Base-by-base conservation (phyloP, 768 basidiomycete genomes). In the Tremella mesenterica region DNA sequence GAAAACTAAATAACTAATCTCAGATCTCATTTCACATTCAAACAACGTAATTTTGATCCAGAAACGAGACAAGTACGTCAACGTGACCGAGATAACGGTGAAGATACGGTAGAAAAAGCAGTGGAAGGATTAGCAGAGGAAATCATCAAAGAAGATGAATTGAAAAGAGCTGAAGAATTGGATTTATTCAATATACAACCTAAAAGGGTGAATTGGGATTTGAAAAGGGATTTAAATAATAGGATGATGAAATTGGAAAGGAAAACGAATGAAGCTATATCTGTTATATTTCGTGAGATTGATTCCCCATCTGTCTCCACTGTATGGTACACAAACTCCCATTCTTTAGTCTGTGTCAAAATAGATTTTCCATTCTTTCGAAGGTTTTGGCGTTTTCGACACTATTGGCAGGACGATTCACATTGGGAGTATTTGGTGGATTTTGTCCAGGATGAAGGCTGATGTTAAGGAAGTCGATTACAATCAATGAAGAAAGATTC, bases 261-360 rank as follows among this genome's bases (percentile, higher is more conserved):
- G 62, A 85, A 83, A 74, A 95, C 90, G 1, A 87, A 92, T 57
- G 87, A 92, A 72, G 82, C 91, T 4, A 87, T 96, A 57, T 88
- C 92, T 65, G 86, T 84, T 2, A 79, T 96, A 20, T 96, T 96
- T 65, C 84, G 93, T 96, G 64, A 69, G 89, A 28, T 39, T 23
- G 6, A 3, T 21, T 10, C n/a, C 20, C 44, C 33, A 34, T 27
- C 28, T 14, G 8, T 20, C 41, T 43, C 18, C 26, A 10, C 18
- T 43, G 10, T 43, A n/a, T 36, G 33, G 12, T 36, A 12, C 33
- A 36, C 10, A 36, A 36, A 12, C 33, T 10, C 18, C 34, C 18
- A 12, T 36, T 36, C 34, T 36, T 36, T 36, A 12, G 12, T 36
- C 34, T 36, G 9, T 43, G 8, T 20, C 41, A n/a, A 20, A 8